Conservation (phyloP, 2,329 filamentous ascomycete genomes). For the Ceratocystis cacaofunesta region DNA sequence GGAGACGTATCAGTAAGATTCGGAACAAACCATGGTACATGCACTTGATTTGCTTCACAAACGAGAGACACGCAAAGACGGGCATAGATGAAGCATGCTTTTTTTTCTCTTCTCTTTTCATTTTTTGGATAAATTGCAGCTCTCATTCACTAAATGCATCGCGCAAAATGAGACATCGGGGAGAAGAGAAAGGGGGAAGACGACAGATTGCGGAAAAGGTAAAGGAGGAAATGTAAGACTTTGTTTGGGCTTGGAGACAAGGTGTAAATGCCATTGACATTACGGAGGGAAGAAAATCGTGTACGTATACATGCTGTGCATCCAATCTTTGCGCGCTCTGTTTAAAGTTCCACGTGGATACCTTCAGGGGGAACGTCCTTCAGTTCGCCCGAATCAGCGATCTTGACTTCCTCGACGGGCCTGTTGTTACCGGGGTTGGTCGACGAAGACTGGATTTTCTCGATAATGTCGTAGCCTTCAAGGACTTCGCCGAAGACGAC, state of each 20-base stretch:
- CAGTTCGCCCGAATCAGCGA: constrained; percentile 71
- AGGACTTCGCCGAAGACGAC: constrained; percentile 83
- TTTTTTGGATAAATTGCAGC: neutral
- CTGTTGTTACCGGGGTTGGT: constrained; percentile 49
- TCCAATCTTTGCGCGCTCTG: constrained; percentile 5
- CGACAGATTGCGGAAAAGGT: neutral
- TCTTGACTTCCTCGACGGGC: constrained; percentile 55
- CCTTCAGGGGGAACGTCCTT: constrained; percentile 66
- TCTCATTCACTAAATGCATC: constrained; percentile 5
- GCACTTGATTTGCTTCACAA: neutral
- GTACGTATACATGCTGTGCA: neutral
- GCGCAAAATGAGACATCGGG: neutral
- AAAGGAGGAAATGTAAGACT: neutral
- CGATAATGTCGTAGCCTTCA: constrained; percentile 68
- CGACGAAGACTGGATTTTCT: constrained; percentile 59
- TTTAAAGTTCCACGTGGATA: constrained; percentile 82
- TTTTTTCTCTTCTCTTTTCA: neutral
- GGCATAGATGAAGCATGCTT: neutral
- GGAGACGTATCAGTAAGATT: constrained; percentile 13
- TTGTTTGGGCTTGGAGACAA: neutral
- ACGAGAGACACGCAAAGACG: constrained; percentile 10
- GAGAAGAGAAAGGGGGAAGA: neutral
- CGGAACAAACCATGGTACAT: neutral
- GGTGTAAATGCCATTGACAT: neutral
- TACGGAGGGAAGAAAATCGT: neutral